Evolutionary conservation across 2,329 filamentous ascomycete genomes (phyloP).

Genomic region (Mariannaea sp.): DNA sequence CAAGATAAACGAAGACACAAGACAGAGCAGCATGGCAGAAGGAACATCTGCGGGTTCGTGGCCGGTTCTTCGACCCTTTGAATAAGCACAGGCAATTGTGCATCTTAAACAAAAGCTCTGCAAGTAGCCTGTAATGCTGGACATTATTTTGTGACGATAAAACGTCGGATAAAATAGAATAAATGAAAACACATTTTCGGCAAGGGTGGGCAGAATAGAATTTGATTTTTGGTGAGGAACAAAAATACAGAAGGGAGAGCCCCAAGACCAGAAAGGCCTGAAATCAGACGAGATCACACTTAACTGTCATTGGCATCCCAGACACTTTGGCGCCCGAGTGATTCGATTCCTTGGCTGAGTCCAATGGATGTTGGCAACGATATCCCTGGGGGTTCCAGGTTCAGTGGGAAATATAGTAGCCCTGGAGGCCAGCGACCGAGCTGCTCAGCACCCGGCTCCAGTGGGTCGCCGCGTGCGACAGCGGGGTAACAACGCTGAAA

Average conservation of each 20-base stretch:
- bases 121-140: too few species aligned
- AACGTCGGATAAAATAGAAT: too few species aligned
- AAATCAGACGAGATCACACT: conserved; percentile 13
- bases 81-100: neutral
- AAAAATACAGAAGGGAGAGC: neutral
- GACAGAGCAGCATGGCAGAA: neutral
- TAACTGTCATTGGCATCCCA: conserved; percentile 2
- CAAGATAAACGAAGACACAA: conserved; percentile 1
- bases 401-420: conserved; percentile 13
- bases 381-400: conserved; percentile 6
- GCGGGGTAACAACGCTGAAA: conserved; percentile 37
- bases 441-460: neutral
- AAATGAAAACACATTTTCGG: too few species aligned
- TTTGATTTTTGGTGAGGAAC: neutral
- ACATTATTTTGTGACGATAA: too few species aligned
- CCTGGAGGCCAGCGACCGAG: too few species aligned
- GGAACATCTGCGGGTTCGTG: neutral
- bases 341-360: conserved; percentile 6
- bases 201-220: neutral
- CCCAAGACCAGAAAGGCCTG: neutral
- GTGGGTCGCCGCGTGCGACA: conserved; percentile 29
- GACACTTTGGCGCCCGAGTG: conserved; percentile 14
- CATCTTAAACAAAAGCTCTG: neutral
- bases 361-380: conserved; percentile 19
- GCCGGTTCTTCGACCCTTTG: neutral